A percentile compares a stretch with the other conserved stretches of the same genome.
phyloP scores from a whole-genome alignment of 345 rosid genomes.

The Salix caprea region DNA sequence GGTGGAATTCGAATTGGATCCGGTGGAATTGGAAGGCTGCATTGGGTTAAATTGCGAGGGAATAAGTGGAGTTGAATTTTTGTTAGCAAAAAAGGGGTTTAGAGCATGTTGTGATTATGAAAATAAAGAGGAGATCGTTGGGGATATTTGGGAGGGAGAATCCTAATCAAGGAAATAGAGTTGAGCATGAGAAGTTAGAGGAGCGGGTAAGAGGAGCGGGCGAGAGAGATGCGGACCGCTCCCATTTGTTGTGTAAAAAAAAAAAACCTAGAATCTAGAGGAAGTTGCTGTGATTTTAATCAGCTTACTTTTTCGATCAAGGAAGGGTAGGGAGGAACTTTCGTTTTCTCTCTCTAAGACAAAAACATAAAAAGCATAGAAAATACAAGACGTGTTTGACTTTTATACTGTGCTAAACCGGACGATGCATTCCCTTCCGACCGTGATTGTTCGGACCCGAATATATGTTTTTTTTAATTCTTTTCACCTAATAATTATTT shows the following conservation, averaged over 20 bases:
- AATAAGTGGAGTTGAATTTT: background rate
- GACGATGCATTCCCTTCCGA: no score
- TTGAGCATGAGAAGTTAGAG: background rate
- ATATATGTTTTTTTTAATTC: no score
- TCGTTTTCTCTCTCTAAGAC: background rate
- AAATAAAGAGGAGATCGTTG: background rate
- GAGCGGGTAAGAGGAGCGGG: conserved; percentile 10
- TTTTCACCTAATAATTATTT: no score
- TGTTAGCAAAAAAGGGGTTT: background rate
- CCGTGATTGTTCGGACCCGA: no score
- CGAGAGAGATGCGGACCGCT: conserved; percentile 1
- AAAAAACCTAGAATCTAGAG: conserved; percentile 51
- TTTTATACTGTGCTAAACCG: background rate
- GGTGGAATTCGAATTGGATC: conserved; percentile 7
- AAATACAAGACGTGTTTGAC: background rate
- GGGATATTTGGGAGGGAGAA: background rate
- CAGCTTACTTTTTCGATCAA: background rate
- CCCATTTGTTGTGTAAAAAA: background rate
- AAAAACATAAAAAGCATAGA: background rate
- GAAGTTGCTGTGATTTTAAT: conserved; percentile 10
- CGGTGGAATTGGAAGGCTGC: conserved; percentile 30
- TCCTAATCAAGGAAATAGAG: background rate
- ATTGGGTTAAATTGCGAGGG: conserved; percentile 14
- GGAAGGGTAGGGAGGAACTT: background rate
- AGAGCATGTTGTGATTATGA: background rate